Evolutionary conservation across 1,139 yeast genomes (phyloP), one percentile per base, ranked within the genome.

Genomic region (Zygosaccharomyces pseudobailii): DNA sequence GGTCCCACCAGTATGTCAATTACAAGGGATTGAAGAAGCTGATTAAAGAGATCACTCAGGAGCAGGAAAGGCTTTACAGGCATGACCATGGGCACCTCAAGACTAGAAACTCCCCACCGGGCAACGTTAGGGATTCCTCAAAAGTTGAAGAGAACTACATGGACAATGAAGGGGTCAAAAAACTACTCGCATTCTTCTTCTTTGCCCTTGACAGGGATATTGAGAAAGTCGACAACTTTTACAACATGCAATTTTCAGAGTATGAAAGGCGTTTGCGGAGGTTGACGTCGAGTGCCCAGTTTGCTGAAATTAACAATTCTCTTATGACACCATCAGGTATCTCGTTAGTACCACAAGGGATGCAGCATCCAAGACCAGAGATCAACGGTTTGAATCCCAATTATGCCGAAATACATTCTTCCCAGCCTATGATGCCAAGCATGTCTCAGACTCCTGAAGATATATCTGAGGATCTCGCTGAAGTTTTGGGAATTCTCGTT

Each of bases 1-100:
- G 97, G 97, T 74, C 77, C 46, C 73, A 74, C 41, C 79, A 76
- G 59, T 90, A 92, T 63, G 78, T 90, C 74, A 86, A 88, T 69
- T 92, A 92, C 69, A 92, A 90, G 67, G 81, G 77, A 47, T 74
- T 92, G 58, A 92, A 92, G 71, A 84, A 85, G 63, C 77, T 81
- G 57, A 86, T 90, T 68, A 87, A 87, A 65, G 71, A 69, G 41
- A 71, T 80, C 23, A 63, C 63, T 3, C 38, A 35, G 3, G 55
- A 65, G 13, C 73, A 72, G 37, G 59, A 59, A 28, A 51, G 22
- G 57, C 59, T 51, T 34, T 66, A 38, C 36, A 62, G 46, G 45
- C 52, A 49, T 28, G 47, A 55, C 41, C 45, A 52, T 46, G 28
- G 42, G 20, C 31, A 5, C 3, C 34, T 38, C 22, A 9, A 38